phyloP scores from a whole-genome alignment of 2,329 filamentous ascomycete genomes.

The Hymenoscyphus infarciens region DNA sequence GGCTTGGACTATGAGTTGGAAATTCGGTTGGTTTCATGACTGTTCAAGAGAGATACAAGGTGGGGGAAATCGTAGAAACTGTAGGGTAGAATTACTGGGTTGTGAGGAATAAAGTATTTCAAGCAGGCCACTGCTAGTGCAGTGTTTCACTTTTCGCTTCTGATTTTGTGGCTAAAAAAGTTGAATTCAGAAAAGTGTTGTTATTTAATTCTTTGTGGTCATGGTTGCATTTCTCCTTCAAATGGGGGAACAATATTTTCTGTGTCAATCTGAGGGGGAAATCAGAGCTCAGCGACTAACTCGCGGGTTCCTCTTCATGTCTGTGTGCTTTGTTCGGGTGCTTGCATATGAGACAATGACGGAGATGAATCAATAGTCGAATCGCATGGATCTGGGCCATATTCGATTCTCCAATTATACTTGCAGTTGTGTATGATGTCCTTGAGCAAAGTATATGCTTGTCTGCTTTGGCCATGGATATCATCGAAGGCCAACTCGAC shows the following conservation, averaged over 20 bases:
- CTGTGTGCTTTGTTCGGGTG: neutral
- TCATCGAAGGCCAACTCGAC: neutral
- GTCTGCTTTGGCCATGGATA: neutral
- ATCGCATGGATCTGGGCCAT: neutral
- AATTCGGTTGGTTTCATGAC: too few relatives aligned
- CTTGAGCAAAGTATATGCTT: neutral
- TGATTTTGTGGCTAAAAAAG: too few relatives aligned
- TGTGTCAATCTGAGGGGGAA: too few relatives aligned
- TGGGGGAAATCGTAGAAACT: too few relatives aligned
- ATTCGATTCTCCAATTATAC: neutral
- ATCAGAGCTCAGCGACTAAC: too few relatives aligned
- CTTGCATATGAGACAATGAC: neutral
- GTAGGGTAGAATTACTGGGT: neutral
- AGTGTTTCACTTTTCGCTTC: neutral
- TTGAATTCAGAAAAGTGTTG: too few relatives aligned
- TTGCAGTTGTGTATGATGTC: neutral
- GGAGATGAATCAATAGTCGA: too few relatives aligned
- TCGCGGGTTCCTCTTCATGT: too few relatives aligned
- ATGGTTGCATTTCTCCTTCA: too few relatives aligned
- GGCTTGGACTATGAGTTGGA: neutral
- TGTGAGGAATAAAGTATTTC: neutral
- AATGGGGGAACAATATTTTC: too few relatives aligned
- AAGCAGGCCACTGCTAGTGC: neutral
- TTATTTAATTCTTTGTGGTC: too few relatives aligned
- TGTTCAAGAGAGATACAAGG: too few relatives aligned